These are phyloP conservation scores for Blastocladiella emersonii DNA, from an alignment of 371 early-diverging fungal species.

Conservation along the genomic window DNA sequence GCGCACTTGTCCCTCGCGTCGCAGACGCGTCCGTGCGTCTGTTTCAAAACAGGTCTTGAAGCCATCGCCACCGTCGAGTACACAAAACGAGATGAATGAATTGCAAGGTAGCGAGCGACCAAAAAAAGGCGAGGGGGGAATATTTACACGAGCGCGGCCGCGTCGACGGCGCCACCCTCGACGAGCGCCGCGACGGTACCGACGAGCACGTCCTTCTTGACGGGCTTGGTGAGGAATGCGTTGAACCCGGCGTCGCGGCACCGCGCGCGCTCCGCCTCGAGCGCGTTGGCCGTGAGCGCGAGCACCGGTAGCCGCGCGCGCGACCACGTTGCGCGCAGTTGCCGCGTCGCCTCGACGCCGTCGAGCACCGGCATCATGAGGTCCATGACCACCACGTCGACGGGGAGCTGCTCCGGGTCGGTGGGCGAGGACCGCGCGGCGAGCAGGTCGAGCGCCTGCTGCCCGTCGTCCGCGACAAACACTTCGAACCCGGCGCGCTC, in stretches of 20 bases:
- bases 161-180: too few relatives aligned
- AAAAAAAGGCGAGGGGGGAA: too few relatives aligned
- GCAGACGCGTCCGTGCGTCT: too few relatives aligned
- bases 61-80: too few relatives aligned
- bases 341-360: neutral
- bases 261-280: slow-evolving; percentile 2
- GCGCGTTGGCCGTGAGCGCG: slow-evolving; percentile 6
- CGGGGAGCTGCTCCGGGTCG: neutral
- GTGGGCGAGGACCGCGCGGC: slow-evolving; percentile 2
- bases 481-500: slow-evolving; percentile 8
- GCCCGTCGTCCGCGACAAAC: slow-evolving; percentile 12
- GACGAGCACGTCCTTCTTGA: too few relatives aligned
- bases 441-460: slow-evolving; percentile 12
- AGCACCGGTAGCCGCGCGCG: neutral
- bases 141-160: too few relatives aligned
- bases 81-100: too few relatives aligned
- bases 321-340: neutral
- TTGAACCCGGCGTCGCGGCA: slow-evolving; percentile 9
- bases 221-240: slow-evolving; percentile 7
- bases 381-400: slow-evolving; percentile 6
- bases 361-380: slow-evolving; percentile 5
- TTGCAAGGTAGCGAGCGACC: too few relatives aligned
- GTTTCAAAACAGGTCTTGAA: too few relatives aligned
- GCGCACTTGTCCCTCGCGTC: too few relatives aligned
- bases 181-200: too few relatives aligned